These are phyloP conservation scores for Phragmites australis DNA, from an alignment of 176 grass and related monocot species.

Conservation along the genomic window DNA sequence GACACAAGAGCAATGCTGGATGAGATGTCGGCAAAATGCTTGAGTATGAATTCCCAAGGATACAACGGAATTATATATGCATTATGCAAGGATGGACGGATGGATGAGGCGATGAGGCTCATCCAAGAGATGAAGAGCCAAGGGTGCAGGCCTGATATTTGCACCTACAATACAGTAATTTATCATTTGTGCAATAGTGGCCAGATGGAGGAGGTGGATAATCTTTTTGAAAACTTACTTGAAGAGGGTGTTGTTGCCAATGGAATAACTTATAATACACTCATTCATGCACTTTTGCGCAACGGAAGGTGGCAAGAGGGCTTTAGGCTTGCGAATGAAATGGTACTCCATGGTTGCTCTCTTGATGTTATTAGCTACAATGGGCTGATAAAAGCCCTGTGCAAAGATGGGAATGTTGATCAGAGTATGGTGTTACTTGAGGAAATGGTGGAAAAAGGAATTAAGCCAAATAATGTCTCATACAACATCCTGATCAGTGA, in stretches of 20 bases:
- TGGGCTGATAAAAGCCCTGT: slow-evolving; percentile 82
- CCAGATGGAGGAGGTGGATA: slow-evolving; percentile 62
- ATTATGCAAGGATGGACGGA: slow-evolving; percentile 62
- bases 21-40: slow-evolving; percentile 67
- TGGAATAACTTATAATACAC: slow-evolving; percentile 81
- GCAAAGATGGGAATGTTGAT: slow-evolving; percentile 69
- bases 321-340: slow-evolving; percentile 69
- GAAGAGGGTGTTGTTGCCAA: slow-evolving; percentile 69
- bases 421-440: slow-evolving; percentile 54
- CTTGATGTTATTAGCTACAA: slow-evolving; percentile 88
- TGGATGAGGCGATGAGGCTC: slow-evolving; percentile 58
- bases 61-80: slow-evolving; percentile 91
- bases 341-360: slow-evolving; percentile 68
- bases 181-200: slow-evolving; percentile 64
- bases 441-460: slow-evolving; percentile 77
- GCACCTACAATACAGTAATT: slow-evolving; percentile 82
- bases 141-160: slow-evolving; percentile 81
- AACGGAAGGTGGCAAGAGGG: slow-evolving; percentile 63
- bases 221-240: slow-evolving; percentile 67
- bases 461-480: slow-evolving; percentile 83
- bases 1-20: slow-evolving; percentile 52
- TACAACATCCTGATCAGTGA: slow-evolving; percentile 82
- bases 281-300: slow-evolving; percentile 65
- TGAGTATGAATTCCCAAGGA: slow-evolving; percentile 59
- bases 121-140: slow-evolving; percentile 73